These are phyloP conservation scores for Dendrostoma leiphaemia DNA, from an alignment of 2,329 filamentous ascomycete species.

Conservation along the genomic window DNA sequence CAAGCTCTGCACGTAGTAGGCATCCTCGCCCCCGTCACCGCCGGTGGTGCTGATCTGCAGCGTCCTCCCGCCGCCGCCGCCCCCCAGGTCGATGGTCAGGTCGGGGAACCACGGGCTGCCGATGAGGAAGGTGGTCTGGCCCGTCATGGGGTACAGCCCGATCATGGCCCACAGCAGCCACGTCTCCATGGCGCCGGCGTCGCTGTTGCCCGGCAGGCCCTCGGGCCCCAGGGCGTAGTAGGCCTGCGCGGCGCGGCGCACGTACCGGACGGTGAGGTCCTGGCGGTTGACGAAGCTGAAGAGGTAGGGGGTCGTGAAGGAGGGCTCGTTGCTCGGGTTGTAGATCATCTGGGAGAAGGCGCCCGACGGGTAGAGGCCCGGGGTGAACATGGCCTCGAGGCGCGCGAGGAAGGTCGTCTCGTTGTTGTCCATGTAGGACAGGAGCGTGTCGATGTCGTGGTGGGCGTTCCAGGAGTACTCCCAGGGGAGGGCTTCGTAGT, in stretches of 20 bases:
- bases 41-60: conserved; percentile 55
- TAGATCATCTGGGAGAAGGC: conserved; percentile 57
- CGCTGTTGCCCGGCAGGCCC: conserved; percentile 68
- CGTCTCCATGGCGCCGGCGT: conserved; percentile 71
- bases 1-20: conserved; percentile 64
- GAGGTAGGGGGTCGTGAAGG: conserved; percentile 66
- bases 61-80: conserved; percentile 37
- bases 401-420: conserved; percentile 51
- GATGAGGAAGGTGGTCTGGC: conserved; percentile 66
- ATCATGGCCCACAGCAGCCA: conserved; percentile 70
- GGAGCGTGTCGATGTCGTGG: conserved; percentile 59
- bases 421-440: conserved; percentile 59
- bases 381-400: conserved; percentile 60
- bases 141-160: conserved; percentile 66
- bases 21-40: conserved; percentile 33
- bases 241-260: conserved; percentile 55
- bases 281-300: conserved; percentile 67
- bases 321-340: conserved; percentile 66
- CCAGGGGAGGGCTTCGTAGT: conserved; percentile 61
- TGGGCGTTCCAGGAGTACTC: conserved; percentile 69
- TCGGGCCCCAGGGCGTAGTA: conserved; percentile 54
- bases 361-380: conserved; percentile 40
- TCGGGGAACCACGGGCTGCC: conserved; percentile 62
- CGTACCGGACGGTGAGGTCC: conserved; percentile 57
- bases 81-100: conserved; percentile 57